Base-by-base conservation (phyloP, 768 basidiomycete species). In the Xerocomellus amylosporus region DNA sequence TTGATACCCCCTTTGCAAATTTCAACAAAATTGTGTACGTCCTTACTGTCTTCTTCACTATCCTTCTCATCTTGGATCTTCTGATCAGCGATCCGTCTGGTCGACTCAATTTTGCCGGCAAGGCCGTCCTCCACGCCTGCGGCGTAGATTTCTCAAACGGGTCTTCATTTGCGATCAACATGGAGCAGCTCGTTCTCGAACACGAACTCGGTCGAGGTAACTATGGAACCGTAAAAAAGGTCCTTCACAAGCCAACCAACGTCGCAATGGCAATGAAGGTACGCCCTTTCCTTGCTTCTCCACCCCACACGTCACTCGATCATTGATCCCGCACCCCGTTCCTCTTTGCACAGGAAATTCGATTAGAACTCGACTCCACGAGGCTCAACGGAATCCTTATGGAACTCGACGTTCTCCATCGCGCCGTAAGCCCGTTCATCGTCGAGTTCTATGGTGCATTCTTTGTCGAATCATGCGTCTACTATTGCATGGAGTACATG, bases 401-500 rank as follows among this genome's bases (percentile, higher is more conserved):
- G 89, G 97, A 99, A 67, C 88, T 99, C 50, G 96, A 99, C 68
- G 89, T 99, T 60, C 84, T 99, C 8, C 97, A 99, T 71, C 90
- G 94, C 26, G 95, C 95, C 4, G 81, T 87, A 41, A 86, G 89
- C 9, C 90, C 89, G 3, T 86, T 91, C 66, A 98, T 98, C 60
- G 92, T 99, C 64, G 97, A 98, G 57, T 99, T 99, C 64, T 98
- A 96, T 68, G 97, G 97, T 41, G 97, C 97, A 5, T 99, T 99
- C 77, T 98, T 97, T 73, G 94, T 97, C 72, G 97, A 99, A 69
- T 92, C 92, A n/a, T 99, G 96, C 71, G 97, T 99, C 22, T 98
- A 99, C 74, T 98, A 97, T 71, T 98, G 95, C 73, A 98, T 98
- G 95, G 97, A 99, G 77, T 92, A 87, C 74, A 99, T 99, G 97